phyloP scores from a whole-genome alignment of 2,329 filamentous ascomycete genomes.

The Volutella citrinella region DNA sequence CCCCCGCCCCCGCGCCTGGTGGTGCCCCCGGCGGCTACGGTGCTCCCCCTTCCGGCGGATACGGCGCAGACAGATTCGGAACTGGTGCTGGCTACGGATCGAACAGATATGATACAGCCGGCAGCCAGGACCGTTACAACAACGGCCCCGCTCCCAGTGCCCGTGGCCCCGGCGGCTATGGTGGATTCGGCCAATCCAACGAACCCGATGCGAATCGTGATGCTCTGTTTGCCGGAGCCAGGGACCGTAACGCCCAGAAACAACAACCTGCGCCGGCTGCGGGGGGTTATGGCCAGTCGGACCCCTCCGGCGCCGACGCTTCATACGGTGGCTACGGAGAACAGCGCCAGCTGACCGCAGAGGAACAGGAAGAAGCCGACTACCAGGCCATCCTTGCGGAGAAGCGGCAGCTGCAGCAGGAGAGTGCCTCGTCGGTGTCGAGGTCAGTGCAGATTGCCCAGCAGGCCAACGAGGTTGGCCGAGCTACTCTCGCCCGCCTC shows the following conservation, averaged over 20 bases:
- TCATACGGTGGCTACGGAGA: constrained; percentile 62
- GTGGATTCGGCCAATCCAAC: constrained; percentile 50
- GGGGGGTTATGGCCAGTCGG: constrained; percentile 22
- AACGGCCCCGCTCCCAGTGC: constrained; percentile 29
- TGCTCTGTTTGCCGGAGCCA: constrained; percentile 59
- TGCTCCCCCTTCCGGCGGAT: constrained; percentile 37
- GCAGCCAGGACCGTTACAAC: constrained; percentile 25
- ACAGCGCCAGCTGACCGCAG: constrained; percentile 75
- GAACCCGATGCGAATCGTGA: constrained; percentile 55
- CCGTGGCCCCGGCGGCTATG: constrained; percentile 57
- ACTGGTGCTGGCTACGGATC: constrained; percentile 48
- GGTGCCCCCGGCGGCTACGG: constrained; percentile 17
- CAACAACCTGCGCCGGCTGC: constrained; percentile 20
- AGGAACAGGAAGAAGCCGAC: constrained; percentile 72
- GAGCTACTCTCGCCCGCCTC: constrained; percentile 69
- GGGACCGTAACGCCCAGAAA: constrained; percentile 45
- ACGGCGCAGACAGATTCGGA: constrained; percentile 53
- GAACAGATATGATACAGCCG: constrained; percentile 48
- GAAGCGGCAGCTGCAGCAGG: constrained; percentile 69
- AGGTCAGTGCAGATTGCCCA: constrained; percentile 40
- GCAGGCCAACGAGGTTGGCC: constrained; percentile 55
- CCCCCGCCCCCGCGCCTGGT: constrained; percentile 14
- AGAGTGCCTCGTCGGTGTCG: constrained; percentile 51
- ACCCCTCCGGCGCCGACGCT: constrained; percentile 23
- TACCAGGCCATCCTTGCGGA: constrained; percentile 56